Conservation (phyloP, 345 rosid species). For the Reutealis trisperma region DNA sequence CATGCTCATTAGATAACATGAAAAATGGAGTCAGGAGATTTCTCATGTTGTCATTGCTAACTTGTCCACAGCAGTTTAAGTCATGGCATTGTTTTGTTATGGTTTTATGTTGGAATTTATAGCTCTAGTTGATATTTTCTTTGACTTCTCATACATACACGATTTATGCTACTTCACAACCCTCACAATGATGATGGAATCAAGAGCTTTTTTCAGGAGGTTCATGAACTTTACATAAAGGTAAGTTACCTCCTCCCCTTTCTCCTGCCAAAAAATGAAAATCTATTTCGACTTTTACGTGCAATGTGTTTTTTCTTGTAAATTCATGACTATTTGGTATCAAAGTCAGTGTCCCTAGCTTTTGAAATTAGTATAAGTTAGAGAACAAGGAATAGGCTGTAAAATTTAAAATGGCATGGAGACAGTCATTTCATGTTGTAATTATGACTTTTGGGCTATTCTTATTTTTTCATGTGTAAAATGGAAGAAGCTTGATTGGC, state of each 20-base stretch:
- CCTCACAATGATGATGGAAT: constrained; percentile 95
- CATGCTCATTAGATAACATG: background rate
- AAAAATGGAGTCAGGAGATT: background rate
- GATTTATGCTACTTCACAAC: constrained; percentile 95
- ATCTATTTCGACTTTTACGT: background rate
- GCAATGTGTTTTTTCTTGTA: constrained; percentile 1
- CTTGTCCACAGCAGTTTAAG: background rate
- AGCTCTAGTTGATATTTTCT: constrained; percentile 28
- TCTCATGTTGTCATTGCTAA: background rate
- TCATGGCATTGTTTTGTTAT: background rate
- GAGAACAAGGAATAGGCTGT: background rate
- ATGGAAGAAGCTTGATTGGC: background rate
- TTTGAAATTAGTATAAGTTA: background rate
- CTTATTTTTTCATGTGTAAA: no score
- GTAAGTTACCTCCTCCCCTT: constrained; percentile 21
- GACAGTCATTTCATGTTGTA: background rate
- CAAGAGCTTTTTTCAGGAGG: constrained; percentile 93
- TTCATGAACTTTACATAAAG: constrained; percentile 75
- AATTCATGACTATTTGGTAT: background rate
- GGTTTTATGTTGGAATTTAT: background rate
- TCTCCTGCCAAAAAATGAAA: background rate
- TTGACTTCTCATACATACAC: constrained; percentile 69
- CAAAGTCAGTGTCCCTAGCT: background rate
- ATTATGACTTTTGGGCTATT: background rate
- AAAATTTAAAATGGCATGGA: background rate